These are phyloP conservation scores for Trifolium fragiferum DNA, from an alignment of 306 rosid genomes.

Conservation along the genomic window DNA sequence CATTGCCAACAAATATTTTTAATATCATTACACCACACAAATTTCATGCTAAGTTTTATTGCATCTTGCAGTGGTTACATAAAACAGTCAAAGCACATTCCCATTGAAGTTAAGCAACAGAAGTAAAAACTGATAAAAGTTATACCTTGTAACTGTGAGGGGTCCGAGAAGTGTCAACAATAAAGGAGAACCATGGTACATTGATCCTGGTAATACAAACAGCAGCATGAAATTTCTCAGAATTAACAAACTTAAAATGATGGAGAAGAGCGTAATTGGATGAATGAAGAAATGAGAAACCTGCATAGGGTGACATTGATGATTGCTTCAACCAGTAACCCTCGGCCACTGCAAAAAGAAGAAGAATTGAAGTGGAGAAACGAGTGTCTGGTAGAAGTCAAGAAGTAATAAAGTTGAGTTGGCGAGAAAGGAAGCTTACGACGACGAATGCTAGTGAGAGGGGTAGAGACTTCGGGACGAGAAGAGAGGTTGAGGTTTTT, in stretches of 20 bases:
- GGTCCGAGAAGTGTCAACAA: constrained; percentile 88
- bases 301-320: constrained; percentile 86
- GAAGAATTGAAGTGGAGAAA: constrained; percentile 8
- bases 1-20: constrained; percentile 36
- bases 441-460: constrained; percentile 90
- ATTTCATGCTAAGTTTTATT: neutral
- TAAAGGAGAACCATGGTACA: constrained; percentile 95
- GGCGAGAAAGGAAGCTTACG: constrained; percentile 48
- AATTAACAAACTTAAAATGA: no score
- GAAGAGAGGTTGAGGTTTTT: constrained; percentile 78
- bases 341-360: constrained; percentile 69
- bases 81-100: neutral
- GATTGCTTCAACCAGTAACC: constrained; percentile 92
- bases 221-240: constrained; percentile 23
- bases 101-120: constrained; percentile 10
- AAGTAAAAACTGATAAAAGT: neutral
- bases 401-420: no score
- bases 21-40: neutral
- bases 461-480: constrained; percentile 95
- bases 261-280: neutral
- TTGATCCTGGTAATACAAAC: constrained; percentile 66
- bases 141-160: constrained; percentile 68
- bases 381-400: neutral
- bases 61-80: neutral
- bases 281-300: constrained; percentile 39